Evolutionary conservation across 2,329 filamentous ascomycete genomes (phyloP), one percentile per base, ranked within the genome.

Genomic region (Hirsutella thompsonii): DNA sequence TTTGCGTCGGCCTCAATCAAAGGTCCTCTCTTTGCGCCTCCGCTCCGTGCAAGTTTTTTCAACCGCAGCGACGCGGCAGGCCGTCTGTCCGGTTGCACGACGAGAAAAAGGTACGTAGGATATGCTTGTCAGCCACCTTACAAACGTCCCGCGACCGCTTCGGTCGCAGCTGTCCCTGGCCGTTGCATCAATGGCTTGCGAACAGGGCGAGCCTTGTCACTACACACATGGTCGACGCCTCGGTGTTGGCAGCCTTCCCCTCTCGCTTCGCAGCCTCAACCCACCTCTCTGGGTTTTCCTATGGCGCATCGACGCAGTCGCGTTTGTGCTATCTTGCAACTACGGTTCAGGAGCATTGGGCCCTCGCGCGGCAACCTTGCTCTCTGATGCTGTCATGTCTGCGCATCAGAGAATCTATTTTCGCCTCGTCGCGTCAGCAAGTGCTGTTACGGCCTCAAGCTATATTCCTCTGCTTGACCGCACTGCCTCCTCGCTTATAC

Each of bases 1-100:
- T 49, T 50, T 49, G 40, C 20, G 30, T 38, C 35, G 41, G 43
- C 51, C 44, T 49, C 42, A 39, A 40, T 39, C 47, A 37, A n/a
- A 8, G 32, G n/a, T n/a, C n/a, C 14, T 18, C 32, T 18, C 16
- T 4, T n/a, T 33, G 32, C 39, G 34, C 26, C 34, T 34, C 20
- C 16, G n/a, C n/a, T 9, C 16, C 18, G 33, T 19, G 14, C 18
- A 19, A 20, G 33, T 36, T 23, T 46, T 40, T 26, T 5, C 8
- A 14, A 33, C 8, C 32, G 14, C 32, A 5, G 11, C 8, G 32
- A 8, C 38, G 23, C 38, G 37, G 42, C 40, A 36, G 38, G 33
- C 42, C 21, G 37, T 28, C 28, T 28, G 39, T 13, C 32, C 23
- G 6, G 9, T 37, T 29, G 38, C 37, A 37, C 37, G 8, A 38